These are phyloP conservation scores for Beauveria rudraprayagi DNA, from an alignment of 2,329 filamentous ascomycete species.

Conservation along the genomic window DNA sequence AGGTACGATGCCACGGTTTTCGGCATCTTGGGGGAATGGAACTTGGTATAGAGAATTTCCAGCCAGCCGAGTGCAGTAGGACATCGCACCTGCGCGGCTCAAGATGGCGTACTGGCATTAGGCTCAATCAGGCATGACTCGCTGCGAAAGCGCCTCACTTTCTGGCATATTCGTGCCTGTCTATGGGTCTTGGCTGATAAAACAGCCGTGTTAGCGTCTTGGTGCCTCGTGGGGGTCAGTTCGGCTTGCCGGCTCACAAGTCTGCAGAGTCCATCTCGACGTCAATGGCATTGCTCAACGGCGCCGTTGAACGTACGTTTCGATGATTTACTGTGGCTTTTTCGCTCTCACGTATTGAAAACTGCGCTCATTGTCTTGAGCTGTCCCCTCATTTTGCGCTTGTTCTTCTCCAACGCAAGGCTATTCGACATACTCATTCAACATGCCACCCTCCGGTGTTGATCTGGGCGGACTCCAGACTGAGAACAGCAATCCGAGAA, in stretches of 20 bases:
- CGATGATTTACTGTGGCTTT: too few relatives aligned
- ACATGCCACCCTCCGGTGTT: neutral
- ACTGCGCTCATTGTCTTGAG: neutral
- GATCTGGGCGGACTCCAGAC: slow-evolving; percentile 15
- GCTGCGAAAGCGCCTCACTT: slow-evolving; percentile 1
- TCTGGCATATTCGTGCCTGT: neutral
- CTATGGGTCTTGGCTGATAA: slow-evolving; percentile 3
- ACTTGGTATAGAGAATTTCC: neutral
- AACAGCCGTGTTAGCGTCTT: neutral
- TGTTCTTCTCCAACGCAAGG: neutral
- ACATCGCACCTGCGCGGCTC: neutral
- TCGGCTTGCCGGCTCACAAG: neutral
- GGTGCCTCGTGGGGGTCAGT: neutral
- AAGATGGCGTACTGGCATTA: neutral
- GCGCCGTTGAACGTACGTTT: too few relatives aligned
- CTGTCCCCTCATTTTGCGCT: neutral
- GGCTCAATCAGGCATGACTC: slow-evolving; percentile 8
- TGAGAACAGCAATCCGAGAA: slow-evolving; percentile 15
- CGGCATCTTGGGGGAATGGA: neutral
- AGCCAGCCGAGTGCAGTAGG: neutral
- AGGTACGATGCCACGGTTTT: neutral
- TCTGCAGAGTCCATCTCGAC: neutral
- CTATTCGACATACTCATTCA: neutral
- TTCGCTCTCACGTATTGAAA: neutral
- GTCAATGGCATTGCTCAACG: too few relatives aligned